These are phyloP conservation scores for Withania somnifera DNA, from an alignment of 305 asterid genomes.

Conservation along the genomic window DNA sequence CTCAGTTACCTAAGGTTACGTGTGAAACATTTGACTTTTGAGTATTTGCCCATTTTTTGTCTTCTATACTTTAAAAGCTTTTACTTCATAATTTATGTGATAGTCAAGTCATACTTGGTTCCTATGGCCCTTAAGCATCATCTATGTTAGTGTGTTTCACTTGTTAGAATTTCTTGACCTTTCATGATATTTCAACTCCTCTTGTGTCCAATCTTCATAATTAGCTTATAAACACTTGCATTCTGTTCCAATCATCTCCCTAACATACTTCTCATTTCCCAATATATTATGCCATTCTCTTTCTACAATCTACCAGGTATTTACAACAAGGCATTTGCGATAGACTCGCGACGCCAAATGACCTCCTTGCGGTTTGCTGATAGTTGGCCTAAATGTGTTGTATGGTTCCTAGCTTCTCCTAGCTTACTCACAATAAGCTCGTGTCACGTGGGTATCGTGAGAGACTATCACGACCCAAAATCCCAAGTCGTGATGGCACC, in stretches of 20 bases:
- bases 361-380: not conserved
- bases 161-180: no score
- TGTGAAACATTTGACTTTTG: not conserved
- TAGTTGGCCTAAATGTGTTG: not conserved
- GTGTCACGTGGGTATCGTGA: not conserved
- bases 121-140: not conserved
- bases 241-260: not conserved
- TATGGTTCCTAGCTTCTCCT: not conserved
- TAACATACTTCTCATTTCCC: not conserved
- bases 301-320: not conserved
- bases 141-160: no score
- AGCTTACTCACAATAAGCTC: no score
- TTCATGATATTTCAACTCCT: not conserved
- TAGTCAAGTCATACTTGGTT: not conserved
- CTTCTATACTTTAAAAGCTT: not conserved
- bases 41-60: not conserved
- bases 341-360: not conserved
- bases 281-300: not conserved
- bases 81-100: no score
- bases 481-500: no score
- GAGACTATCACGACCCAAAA: no score
- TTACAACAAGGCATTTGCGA: not conserved
- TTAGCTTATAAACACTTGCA: not conserved
- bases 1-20: not conserved
- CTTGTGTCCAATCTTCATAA: not conserved